A percentile compares a stretch with the other conserved stretches of the same genome.
phyloP scores from a whole-genome alignment of 202 grass and related monocot genomes.

The Musa balbisiana region DNA sequence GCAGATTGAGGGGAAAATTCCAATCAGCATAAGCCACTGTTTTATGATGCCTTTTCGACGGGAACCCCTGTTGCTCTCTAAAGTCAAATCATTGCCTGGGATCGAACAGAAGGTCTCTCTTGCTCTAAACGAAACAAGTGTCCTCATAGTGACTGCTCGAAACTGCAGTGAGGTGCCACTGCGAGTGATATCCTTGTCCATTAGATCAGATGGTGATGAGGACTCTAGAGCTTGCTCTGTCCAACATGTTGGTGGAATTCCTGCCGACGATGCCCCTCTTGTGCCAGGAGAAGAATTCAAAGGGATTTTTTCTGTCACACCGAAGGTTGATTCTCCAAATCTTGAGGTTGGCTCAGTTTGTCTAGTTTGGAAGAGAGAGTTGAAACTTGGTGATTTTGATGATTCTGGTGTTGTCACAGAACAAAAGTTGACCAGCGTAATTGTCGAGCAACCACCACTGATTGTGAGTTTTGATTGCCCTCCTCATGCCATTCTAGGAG shows the following conservation, averaged over 20 bases:
- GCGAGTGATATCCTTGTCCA: slow-evolving; percentile 43
- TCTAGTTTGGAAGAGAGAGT: slow-evolving; percentile 71
- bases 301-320: slow-evolving; percentile 70
- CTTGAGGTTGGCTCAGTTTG: slow-evolving; percentile 63
- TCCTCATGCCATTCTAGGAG: slow-evolving; percentile 63
- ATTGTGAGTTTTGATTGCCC: slow-evolving; percentile 77
- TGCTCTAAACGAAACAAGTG: slow-evolving; percentile 75
- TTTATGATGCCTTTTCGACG: slow-evolving; percentile 82
- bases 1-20: slow-evolving; percentile 91
- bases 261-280: slow-evolving; percentile 36
- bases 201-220: slow-evolving; percentile 31
- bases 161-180: slow-evolving; percentile 79
- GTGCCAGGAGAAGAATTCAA: slow-evolving; percentile 75
- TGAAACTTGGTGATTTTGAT: slow-evolving; percentile 35
- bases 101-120: slow-evolving; percentile 51
- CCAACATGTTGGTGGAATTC: slow-evolving; percentile 58
- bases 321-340: slow-evolving; percentile 29
- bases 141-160: slow-evolving; percentile 64
- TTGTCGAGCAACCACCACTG: slow-evolving; percentile 69
- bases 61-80: slow-evolving; percentile 78
- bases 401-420: slow-evolving; percentile 38
- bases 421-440: slow-evolving; percentile 54
- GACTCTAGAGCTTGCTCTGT: slow-evolving; percentile 34
- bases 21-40: slow-evolving; percentile 53
- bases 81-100: slow-evolving; percentile 46